Conservation (phyloP, 345 rosid genomes). For the Brassica nigra region DNA sequence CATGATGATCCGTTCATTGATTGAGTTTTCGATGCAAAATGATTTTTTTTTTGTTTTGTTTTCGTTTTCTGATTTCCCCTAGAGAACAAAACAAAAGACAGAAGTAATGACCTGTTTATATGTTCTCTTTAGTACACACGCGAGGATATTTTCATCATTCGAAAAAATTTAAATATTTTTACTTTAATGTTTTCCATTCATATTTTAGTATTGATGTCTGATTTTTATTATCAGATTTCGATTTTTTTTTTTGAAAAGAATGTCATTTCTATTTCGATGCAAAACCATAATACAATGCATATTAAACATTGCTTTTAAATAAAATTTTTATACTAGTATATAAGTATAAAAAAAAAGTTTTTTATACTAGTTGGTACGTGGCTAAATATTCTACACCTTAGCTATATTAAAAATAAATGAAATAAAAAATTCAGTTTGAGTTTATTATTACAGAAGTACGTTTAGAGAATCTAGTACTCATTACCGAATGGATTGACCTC, state of each 20-base stretch:
- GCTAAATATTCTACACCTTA: too few species aligned
- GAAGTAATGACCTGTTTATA: slow-evolving; percentile 37
- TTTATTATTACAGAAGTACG: too few species aligned
- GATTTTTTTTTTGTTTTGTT: background rate
- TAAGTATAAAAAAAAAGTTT: too few species aligned
- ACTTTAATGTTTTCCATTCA: background rate
- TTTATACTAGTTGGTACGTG: too few species aligned
- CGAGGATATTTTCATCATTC: slow-evolving; percentile 39
- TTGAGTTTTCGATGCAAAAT: slow-evolving; percentile 18
- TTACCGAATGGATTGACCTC: too few species aligned
- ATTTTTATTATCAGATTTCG: background rate
- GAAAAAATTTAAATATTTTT: too few species aligned
- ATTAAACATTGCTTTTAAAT: too few species aligned
- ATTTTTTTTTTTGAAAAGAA: background rate
- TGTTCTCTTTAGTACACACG: slow-evolving; percentile 26
- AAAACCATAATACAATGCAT: background rate
- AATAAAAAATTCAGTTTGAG: too few species aligned
- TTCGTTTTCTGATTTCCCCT: slow-evolving; percentile 2
- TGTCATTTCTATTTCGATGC: background rate
- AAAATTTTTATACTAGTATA: too few species aligned
- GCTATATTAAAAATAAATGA: too few species aligned
- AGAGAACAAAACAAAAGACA: slow-evolving; percentile 20
- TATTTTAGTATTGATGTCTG: background rate
- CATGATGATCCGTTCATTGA: slow-evolving; percentile 23
- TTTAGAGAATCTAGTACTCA: too few species aligned